phyloP scores from a whole-genome alignment of 768 basidiomycete genomes.

The Suillus paluster region DNA sequence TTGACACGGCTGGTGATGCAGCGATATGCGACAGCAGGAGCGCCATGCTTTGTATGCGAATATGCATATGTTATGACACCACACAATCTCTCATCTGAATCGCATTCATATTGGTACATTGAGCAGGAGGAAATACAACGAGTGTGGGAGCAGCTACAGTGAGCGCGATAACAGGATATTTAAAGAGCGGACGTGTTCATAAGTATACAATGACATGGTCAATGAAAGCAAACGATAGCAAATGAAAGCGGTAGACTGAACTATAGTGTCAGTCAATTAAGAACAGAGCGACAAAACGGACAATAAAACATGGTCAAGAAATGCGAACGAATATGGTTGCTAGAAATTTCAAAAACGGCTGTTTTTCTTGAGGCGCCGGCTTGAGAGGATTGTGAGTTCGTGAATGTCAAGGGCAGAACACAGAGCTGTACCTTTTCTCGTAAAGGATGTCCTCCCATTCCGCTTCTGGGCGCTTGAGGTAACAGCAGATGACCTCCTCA shows the following conservation, averaged over 20 bases:
- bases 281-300: neutral
- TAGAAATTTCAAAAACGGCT: neutral
- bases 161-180: neutral
- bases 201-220: neutral
- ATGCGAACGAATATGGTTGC: too few relatives aligned
- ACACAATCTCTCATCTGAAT: constrained; percentile 5
- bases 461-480: constrained; percentile 29
- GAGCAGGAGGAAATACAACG: neutral
- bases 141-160: neutral
- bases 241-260: neutral
- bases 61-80: constrained; percentile 35
- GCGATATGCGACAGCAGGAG: constrained; percentile 22
- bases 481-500: constrained; percentile 31
- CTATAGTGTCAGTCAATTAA: neutral
- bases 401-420: neutral
- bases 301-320: neutral
- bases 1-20: constrained; percentile 12
- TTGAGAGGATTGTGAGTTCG: neutral
- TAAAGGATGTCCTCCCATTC: constrained; percentile 33
- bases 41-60: constrained; percentile 31
- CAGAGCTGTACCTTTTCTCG: constrained; percentile 30
- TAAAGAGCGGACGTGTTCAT: neutral
- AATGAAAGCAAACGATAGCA: neutral
- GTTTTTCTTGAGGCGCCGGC: neutral
- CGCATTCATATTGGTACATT: neutral